Evolutionary conservation across 2,329 filamentous ascomycete genomes (phyloP).

Genomic region (Calonectria crousiana): DNA sequence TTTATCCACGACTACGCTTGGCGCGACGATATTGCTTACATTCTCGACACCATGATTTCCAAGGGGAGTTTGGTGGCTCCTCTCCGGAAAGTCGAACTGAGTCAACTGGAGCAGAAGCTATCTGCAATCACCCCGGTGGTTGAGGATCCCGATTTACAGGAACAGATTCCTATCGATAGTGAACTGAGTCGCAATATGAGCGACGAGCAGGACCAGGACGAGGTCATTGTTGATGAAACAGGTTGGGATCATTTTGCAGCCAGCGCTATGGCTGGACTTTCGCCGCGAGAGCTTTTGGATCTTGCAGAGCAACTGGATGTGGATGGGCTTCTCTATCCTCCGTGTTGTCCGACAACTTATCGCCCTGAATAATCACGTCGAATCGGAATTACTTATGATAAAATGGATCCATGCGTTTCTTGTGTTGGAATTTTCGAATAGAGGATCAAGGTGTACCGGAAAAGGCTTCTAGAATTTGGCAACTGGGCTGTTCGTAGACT

Average conservation of each 20-base stretch:
- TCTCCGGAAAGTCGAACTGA: slow-evolving; percentile 51
- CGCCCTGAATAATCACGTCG: neutral
- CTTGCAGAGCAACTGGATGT: slow-evolving; percentile 48
- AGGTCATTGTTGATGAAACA: slow-evolving; percentile 30
- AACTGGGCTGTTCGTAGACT: neutral
- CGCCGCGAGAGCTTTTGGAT: slow-evolving; percentile 47
- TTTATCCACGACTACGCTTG: slow-evolving; percentile 51
- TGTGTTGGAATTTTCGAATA: neutral
- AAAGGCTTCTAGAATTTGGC: neutral
- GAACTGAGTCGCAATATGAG: accelerated
- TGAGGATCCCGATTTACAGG: slow-evolving; percentile 11
- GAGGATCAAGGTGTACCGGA: neutral
- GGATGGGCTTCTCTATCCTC: slow-evolving; percentile 37
- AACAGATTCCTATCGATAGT: neutral
- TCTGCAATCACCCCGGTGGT: slow-evolving; percentile 48
- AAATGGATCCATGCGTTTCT: neutral
- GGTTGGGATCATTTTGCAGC: slow-evolving; percentile 49
- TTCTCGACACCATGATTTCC: slow-evolving; percentile 52
- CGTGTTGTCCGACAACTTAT: neutral
- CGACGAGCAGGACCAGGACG: neutral
- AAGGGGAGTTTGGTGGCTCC: slow-evolving; percentile 54
- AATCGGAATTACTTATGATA: neutral
- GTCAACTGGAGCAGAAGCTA: slow-evolving; percentile 52
- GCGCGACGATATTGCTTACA: slow-evolving; percentile 50
- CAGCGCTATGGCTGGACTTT: slow-evolving; percentile 47